Base-by-base conservation (phyloP, 768 basidiomycete species). In the Pleurotus citrinopileatus region DNA sequence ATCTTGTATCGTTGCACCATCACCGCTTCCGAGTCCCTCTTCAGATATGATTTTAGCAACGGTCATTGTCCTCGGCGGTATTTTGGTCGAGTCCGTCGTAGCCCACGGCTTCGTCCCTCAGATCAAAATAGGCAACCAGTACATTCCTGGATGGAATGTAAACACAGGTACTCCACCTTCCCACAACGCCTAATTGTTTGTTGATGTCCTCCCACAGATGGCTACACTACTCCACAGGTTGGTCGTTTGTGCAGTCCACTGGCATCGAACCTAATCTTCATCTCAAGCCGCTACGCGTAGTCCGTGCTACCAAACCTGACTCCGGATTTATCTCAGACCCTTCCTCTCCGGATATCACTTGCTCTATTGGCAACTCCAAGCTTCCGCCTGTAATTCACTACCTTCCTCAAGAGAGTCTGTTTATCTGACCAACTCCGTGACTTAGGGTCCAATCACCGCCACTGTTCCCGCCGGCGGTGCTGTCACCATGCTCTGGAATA, bases 311-410 rank as follows among this genome's bases (percentile, higher is more conserved):
- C 7, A 72, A 70, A 52, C 62, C 63, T 0, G 71, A 73, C 55
- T 71, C 70, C 44, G 71, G 71, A 9, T 71, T 56, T 55, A 70
- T 73, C 52, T 51, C 65, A 19, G 63, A 70, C 37, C 58, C 58
- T 4, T 60, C 59, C 5, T 73, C 71, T 1, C 51, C 40, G 3
- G 71, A 70, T 53, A 71, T 73, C 34, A 71, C 71, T 27, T 73
- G 71, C 56, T 73, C 71, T 0, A 70, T 71, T 43, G 70, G 71
- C n/a, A 73, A 73, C 56, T 64, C 63, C 40, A 66, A 67, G 44
- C 60, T 73, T 6, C 70, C 71, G 9, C 66, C 70, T 26, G 70
- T 70, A 44, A 44, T 55, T 37, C 8, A 13, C 17, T 15, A 6
- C 19, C 10, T 7, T 12, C 37, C 12, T 43, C 32, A 34, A n/a